A percentile compares a stretch with the other conserved stretches of the same genome.
These are phyloP conservation scores for Xylariaceae sp. DNA, from an alignment of 2,329 filamentous ascomycete genomes.

Conservation along the genomic window DNA sequence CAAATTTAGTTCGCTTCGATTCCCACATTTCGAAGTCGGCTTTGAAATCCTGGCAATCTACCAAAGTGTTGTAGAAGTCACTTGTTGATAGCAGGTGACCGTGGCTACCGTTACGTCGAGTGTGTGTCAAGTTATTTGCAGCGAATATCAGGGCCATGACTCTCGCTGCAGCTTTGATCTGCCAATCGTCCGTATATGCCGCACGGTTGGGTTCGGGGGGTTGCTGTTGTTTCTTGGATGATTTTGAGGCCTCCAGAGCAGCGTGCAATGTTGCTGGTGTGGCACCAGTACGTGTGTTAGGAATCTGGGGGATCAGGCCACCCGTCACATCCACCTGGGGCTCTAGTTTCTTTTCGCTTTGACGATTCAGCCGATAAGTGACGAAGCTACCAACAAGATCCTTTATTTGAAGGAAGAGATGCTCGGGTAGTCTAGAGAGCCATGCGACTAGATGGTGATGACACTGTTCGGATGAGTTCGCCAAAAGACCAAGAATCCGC, in stretches of 20 bases:
- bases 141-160: slow-evolving; percentile 81
- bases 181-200: slow-evolving; percentile 81
- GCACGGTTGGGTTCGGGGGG: slow-evolving; percentile 56
- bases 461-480: slow-evolving; percentile 73
- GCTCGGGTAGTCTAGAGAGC: slow-evolving; percentile 71
- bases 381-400: slow-evolving; percentile 79
- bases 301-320: slow-evolving; percentile 74
- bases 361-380: slow-evolving; percentile 75
- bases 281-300: slow-evolving; percentile 61
- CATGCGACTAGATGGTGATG: slow-evolving; percentile 78
- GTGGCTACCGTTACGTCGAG: slow-evolving; percentile 45
- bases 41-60: slow-evolving; percentile 85
- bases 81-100: slow-evolving; percentile 76
- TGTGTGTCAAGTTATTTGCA: slow-evolving; percentile 66
- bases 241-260: slow-evolving; percentile 62
- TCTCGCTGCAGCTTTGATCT: slow-evolving; percentile 77
- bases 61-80: slow-evolving; percentile 83
- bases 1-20: slow-evolving; percentile 70
- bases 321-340: slow-evolving; percentile 62
- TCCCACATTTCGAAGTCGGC: slow-evolving; percentile 91
- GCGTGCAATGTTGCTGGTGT: slow-evolving; percentile 74
- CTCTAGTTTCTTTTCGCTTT: slow-evolving; percentile 67
- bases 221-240: slow-evolving; percentile 58
- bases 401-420: slow-evolving; percentile 71
- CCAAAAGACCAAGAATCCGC: slow-evolving; percentile 76